Conservation (phyloP, 1,284 basidiomycete species). For the Wolfiporia cocos region DNA sequence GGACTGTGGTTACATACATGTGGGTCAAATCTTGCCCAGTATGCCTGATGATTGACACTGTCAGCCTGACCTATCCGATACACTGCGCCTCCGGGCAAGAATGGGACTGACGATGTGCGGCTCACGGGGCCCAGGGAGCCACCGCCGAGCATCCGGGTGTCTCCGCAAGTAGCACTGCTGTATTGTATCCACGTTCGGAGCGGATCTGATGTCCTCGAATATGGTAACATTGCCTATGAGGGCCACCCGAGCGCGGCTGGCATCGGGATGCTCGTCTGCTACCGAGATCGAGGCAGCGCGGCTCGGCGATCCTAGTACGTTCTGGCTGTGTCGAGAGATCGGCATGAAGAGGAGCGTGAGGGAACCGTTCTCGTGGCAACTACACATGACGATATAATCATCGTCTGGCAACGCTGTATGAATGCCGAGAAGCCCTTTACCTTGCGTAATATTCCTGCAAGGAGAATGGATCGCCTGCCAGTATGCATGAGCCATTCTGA, state of each 20-base stretch:
- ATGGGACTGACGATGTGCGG: constrained; percentile 39
- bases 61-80: too few relatives aligned
- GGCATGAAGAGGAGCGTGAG: constrained; percentile 58
- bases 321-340: constrained; percentile 54
- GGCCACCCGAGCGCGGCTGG: constrained; percentile 43
- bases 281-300: constrained; percentile 51
- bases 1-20: constrained; percentile 28
- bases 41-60: constrained; percentile 31
- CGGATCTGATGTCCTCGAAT: constrained; percentile 26
- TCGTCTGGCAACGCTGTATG: background rate
- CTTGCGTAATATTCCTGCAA: constrained; percentile 56
- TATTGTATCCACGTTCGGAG: constrained; percentile 29
- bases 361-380: constrained; percentile 55
- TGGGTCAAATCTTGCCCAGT: constrained; percentile 52
- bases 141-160: constrained; percentile 44
- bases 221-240: constrained; percentile 50
- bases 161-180: constrained; percentile 38
- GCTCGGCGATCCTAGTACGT: constrained; percentile 39
- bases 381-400: constrained; percentile 16
- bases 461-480: constrained; percentile 48
- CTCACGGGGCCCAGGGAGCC: constrained; percentile 44
- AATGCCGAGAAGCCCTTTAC: constrained; percentile 19
- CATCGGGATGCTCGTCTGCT: constrained; percentile 34
- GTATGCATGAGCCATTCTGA: too few relatives aligned
- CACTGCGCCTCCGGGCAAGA: too few relatives aligned